A percentile compares a stretch with the other conserved stretches of the same genome.
These are phyloP conservation scores for Radiomyces spectabilis DNA, from an alignment of 192 early-diverging fungal genomes.

Conservation along the genomic window DNA sequence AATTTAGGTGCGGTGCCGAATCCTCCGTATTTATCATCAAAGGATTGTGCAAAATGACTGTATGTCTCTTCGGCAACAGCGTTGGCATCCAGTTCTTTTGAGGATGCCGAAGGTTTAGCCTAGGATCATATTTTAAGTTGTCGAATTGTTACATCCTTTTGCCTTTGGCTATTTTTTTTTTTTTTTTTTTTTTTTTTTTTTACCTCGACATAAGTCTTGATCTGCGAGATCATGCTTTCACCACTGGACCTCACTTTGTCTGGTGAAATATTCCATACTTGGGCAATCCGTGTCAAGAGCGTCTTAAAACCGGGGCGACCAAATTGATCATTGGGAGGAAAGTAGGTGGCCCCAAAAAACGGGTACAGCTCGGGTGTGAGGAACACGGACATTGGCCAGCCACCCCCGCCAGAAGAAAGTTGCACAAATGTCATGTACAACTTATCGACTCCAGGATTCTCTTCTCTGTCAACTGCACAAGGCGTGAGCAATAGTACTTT, in stretches of 20 bases:
- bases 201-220: slow-evolving; percentile 19
- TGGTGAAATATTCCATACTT: slow-evolving; percentile 32
- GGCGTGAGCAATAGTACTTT: neutral
- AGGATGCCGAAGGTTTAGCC: neutral
- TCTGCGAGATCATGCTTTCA: slow-evolving; percentile 28
- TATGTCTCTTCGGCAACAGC: slow-evolving; percentile 27
- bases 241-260: slow-evolving; percentile 26
- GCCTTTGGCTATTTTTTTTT: too few relatives aligned
- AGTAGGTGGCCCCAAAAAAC: slow-evolving; percentile 37
- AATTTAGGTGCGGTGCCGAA: slow-evolving; percentile 58
- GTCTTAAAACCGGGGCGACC: slow-evolving; percentile 32
- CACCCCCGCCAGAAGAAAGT: slow-evolving; percentile 43
- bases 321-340: slow-evolving; percentile 27
- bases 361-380: slow-evolving; percentile 43
- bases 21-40: slow-evolving; percentile 44
- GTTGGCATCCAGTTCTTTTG: neutral
- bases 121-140: too few relatives aligned
- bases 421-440: slow-evolving; percentile 59
- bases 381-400: slow-evolving; percentile 62
- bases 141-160: too few relatives aligned
- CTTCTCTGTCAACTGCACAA: slow-evolving; percentile 30
- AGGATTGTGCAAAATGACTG: slow-evolving; percentile 23
- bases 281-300: slow-evolving; percentile 14
- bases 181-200: too few relatives aligned
- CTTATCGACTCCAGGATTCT: slow-evolving; percentile 53